Base-by-base conservation (phyloP, 306 rosid species). In the Trifolium dubium region DNA sequence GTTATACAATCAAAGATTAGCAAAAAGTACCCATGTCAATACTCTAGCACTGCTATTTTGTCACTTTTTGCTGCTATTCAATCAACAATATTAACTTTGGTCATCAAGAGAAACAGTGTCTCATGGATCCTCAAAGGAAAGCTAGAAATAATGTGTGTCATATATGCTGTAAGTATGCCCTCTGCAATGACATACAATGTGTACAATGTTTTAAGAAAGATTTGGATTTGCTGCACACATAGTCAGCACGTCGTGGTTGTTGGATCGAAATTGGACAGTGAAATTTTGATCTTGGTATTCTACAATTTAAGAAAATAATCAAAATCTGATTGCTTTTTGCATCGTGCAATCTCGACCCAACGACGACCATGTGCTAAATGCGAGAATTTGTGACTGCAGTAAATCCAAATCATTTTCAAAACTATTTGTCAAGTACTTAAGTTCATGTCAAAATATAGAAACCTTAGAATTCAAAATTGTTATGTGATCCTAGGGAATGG, bases 31-130 rank as follows among this genome's bases (percentile, higher is more conserved):
- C 90, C 96, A 54, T 89, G 76, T 70, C 92, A 89, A 66, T 94
- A 89, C 80, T 84, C 98, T 67, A 85, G 96, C 93, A 91, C 92
- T 2, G 86, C 95, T 46, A 84, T 94, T 51, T 53, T 91, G 78
- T 89, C 89, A 19, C 83, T 89, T 44, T 94, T 91, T 67, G 82
- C 91, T 9, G 83, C 87, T 80, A 70, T 86, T 72, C 98, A 93
- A 66, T 88, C 97, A 47, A 86, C 84, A 73, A 64, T 84, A 72
- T 75, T 83, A 54, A 80, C 70, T 79, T 75, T 91, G 81, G 71
- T 84, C 71, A 72, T 89, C n/a, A 81, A 86, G 74, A 69, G 87
- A 72, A 76, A 79, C 44, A 43, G 73, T 55, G 65, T 78, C 29
- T 69, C 82, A 9, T 94, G 92, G 96, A 69, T 80, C 72, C 73